phyloP scores from a whole-genome alignment of 352 stramenopile genomes.

The Globisporangium cederbergense region DNA sequence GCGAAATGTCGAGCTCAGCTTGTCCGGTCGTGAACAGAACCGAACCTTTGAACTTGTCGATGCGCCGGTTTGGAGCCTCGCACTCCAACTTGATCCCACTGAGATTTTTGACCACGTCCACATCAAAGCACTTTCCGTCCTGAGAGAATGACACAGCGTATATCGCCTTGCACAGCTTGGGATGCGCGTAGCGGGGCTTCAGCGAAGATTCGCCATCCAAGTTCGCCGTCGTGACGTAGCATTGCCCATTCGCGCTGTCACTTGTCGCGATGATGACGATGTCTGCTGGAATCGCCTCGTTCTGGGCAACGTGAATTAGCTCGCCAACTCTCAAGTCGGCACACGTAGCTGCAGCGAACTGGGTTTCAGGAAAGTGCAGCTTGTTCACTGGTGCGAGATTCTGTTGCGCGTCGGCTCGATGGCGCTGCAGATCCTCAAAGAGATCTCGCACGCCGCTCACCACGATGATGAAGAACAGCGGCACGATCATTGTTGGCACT shows the following conservation, averaged over 20 bases:
- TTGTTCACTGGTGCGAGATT: slow-evolving; percentile 41
- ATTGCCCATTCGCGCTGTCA: slow-evolving; percentile 43
- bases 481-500: slow-evolving; percentile 80
- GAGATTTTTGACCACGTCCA: slow-evolving; percentile 16
- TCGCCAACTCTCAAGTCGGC: slow-evolving; percentile 72
- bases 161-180: slow-evolving; percentile 25
- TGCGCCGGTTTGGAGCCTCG: slow-evolving; percentile 47
- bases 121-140: slow-evolving; percentile 25
- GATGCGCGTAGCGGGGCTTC: slow-evolving; percentile 69
- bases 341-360: slow-evolving; percentile 28
- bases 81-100: slow-evolving; percentile 27
- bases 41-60: slow-evolving; percentile 83
- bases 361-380: slow-evolving; percentile 17
- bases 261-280: slow-evolving; percentile 61
- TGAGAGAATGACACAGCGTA: slow-evolving; percentile 22
- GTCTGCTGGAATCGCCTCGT: slow-evolving; percentile 71
- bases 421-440: slow-evolving; percentile 79
- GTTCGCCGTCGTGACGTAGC: slow-evolving; percentile 85
- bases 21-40: slow-evolving; percentile 26
- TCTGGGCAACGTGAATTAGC: slow-evolving; percentile 70
- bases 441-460: slow-evolving; percentile 76
- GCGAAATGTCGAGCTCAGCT: slow-evolving; percentile 52
- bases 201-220: slow-evolving; percentile 88
- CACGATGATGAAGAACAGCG: slow-evolving; percentile 83
- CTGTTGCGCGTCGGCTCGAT: slow-evolving; percentile 62